phyloP scores from a whole-genome alignment of 768 basidiomycete species.

The Boletus rubroflammeus region DNA sequence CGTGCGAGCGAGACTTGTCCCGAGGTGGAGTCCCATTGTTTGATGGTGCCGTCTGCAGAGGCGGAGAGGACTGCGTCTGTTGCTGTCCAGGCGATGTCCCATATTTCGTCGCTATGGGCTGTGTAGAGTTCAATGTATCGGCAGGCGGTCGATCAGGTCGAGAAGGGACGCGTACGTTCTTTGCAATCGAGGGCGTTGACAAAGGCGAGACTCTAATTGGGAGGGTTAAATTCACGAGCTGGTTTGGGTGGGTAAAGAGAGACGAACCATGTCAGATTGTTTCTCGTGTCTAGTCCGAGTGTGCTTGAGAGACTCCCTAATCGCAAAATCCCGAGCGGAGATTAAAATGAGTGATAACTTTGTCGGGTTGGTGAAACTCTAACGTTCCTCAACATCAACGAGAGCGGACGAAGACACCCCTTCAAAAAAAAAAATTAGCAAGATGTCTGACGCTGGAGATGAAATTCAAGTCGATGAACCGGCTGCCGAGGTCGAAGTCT shows the following conservation, averaged over 20 bases:
- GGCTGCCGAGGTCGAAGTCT: constrained; percentile 71
- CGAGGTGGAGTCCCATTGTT: constrained; percentile 65
- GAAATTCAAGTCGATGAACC: constrained; percentile 71
- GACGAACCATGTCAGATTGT: constrained; percentile 28
- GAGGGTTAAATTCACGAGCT: constrained; percentile 23
- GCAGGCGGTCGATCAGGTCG: constrained; percentile 3
- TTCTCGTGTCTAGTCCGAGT: not conserved
- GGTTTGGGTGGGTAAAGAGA: not conserved
- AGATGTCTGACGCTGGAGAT: constrained; percentile 99
- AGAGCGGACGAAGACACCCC: constrained; percentile 87
- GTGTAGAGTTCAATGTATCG: constrained; percentile 13
- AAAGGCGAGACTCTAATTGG: constrained; percentile 62
- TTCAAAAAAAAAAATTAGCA: constrained; percentile 31
- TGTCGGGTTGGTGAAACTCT: constrained; percentile 43
- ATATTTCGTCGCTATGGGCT: constrained; percentile 80
- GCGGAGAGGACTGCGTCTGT: constrained; percentile 63
- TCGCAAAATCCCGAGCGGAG: constrained; percentile 54
- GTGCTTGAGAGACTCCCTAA: not conserved
- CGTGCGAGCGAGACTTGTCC: constrained; percentile 61
- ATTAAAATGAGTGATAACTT: constrained; percentile 38
- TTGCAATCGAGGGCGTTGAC: constrained; percentile 68
- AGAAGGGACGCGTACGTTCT: constrained; percentile 55
- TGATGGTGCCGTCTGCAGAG: constrained; percentile 75
- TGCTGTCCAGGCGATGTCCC: constrained; percentile 73
- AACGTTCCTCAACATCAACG: constrained; percentile 77